Conservation (phyloP, 305 asterid genomes). For the Fraxinus paxiana region DNA sequence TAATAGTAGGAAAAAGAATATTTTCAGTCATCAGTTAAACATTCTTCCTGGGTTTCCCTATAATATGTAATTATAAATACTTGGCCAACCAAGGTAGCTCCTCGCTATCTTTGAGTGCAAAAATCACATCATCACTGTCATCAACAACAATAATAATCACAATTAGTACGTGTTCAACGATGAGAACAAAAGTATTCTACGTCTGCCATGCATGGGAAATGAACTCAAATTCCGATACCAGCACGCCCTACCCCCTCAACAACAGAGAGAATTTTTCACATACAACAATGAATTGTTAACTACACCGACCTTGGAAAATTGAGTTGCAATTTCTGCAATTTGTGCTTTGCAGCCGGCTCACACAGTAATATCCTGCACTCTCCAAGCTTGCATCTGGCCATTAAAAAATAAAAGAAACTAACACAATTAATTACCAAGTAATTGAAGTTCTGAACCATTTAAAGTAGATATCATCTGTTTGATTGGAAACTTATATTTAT, state of each 20-base stretch:
- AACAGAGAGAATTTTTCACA: not conserved
- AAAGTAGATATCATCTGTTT: not conserved
- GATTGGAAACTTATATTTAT: not conserved
- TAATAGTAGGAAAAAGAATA: not conserved
- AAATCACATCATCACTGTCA: conserved; percentile 86
- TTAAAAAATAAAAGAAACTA: not conserved
- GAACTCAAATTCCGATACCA: not conserved
- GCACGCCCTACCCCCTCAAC: not conserved
- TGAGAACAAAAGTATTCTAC: not conserved
- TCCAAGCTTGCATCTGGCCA: conserved; percentile 80
- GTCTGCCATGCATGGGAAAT: not conserved
- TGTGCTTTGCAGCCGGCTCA: conserved; percentile 68
- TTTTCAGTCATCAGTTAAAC: not conserved
- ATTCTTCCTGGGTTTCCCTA: not conserved
- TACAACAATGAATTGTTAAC: not conserved
- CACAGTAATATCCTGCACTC: conserved; percentile 68
- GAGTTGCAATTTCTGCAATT: conserved; percentile 80
- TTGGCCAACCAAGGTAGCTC: conserved; percentile 87
- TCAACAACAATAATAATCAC: conserved; percentile 1
- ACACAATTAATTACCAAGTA: not conserved
- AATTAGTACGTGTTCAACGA: not conserved
- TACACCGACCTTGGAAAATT: conserved; percentile 74
- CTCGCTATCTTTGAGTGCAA: conserved; percentile 83
- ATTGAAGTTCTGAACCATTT: not conserved
- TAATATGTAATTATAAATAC: conserved; percentile 41